Evolutionary conservation across 1,139 yeast species (phyloP), one percentile per base, ranked within the genome.

Genomic region (Scheffersomyces cryptocercus): DNA sequence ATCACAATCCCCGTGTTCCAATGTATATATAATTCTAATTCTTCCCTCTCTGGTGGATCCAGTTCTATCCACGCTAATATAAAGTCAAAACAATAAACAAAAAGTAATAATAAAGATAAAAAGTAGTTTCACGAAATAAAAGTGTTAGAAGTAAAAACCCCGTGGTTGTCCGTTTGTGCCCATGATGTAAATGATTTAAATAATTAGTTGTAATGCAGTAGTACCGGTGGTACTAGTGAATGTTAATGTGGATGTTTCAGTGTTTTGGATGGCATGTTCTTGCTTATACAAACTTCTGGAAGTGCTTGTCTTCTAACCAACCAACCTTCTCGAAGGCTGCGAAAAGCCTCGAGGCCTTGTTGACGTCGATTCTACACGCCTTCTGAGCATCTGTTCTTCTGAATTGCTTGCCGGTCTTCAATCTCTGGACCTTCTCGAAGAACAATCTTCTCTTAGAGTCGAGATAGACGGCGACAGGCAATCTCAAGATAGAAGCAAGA

Each of bases 321-420:
- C 98, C 98, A 35, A 88, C 96, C 66, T 85, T 87, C 66, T 93
- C 98, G 64, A 83, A 93, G 28, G 97, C 95, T 28, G 95, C 95
- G 73, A 83, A 93, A 45, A 93, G 72, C 56, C 98, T 78, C 43
- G 95, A 85, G 1, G 98, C 98, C 67, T 93, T 93, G 67, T 93
- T 93, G 45, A 93, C 99, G 67, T 93, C 99, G 51, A 93, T 91
- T 54, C 97, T 82, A 64, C 98, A 91, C 8, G 97, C 96, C 74
- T 93, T 91, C 67, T 93, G 98, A 11, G 97, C 95, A 65, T 93
- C 99, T 0, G 98, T 93, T 69, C 97, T 83, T 70, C 98, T 84
- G 68, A 93, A 93, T 37, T 93, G 95, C 64, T 86, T 77, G 29
- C 88, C 88, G 45, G 75, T 75, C 59, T 81, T 82, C 59, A 86